A percentile compares a stretch with the other conserved stretches of the same genome.
phyloP scores from a whole-genome alignment of 2,329 filamentous ascomycete genomes.

The Aspergillus brunneoviolaceus region DNA sequence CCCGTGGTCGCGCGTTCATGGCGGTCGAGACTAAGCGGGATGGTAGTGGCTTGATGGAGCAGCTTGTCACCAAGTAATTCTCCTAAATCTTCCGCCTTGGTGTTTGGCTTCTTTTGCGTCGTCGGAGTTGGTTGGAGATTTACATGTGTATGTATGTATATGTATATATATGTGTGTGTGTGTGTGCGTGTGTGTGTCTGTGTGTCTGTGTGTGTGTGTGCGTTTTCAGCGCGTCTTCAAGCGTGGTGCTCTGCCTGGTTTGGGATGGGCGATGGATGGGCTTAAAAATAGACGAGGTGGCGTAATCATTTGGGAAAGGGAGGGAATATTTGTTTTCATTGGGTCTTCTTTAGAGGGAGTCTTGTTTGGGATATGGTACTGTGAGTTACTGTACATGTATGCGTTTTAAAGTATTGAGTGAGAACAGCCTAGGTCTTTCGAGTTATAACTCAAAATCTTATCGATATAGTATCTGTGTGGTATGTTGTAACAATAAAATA shows the following conservation, averaged over 20 bases:
- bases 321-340: background rate
- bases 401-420: no score
- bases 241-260: no score
- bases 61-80: constrained; percentile 21
- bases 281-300: background rate
- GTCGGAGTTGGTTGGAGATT: background rate
- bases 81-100: background rate
- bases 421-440: no score
- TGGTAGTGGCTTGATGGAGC: constrained; percentile 34
- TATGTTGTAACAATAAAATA: no score
- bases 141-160: background rate
- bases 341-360: background rate
- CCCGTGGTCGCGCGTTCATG: constrained; percentile 57
- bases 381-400: background rate
- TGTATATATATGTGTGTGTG: background rate
- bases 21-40: constrained; percentile 76
- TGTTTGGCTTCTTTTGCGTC: background rate
- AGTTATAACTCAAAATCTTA: no score
- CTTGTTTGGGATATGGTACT: background rate
- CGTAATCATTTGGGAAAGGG: background rate
- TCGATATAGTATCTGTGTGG: no score
- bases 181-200: background rate
- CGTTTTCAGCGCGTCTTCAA: no score
- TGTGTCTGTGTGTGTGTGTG: background rate
- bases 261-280: no score